A percentile compares a stretch with the other conserved stretches of the same genome.
These are phyloP conservation scores for Coffea eugenioides DNA, from an alignment of 257 asterid species.

Conservation along the genomic window DNA sequence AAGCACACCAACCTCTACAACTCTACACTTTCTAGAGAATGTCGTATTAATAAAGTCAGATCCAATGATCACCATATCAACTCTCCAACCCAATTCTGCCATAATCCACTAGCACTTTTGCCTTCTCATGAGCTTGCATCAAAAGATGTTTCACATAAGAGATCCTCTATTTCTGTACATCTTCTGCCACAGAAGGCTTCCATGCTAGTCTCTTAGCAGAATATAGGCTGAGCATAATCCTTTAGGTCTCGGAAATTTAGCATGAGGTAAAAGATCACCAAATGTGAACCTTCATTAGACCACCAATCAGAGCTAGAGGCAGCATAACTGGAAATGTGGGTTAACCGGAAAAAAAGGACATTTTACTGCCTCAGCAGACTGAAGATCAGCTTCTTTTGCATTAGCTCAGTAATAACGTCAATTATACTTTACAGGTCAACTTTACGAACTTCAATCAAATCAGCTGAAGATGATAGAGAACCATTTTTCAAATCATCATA, in stretches of 20 bases:
- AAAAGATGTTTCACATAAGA: not conserved
- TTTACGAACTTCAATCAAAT: conserved; percentile 22
- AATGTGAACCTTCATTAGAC: conserved; percentile 13
- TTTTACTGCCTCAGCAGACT: not conserved
- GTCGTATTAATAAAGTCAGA: conserved; percentile 1
- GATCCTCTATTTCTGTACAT: conserved; percentile 12
- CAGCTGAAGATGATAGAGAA: conserved; percentile 22
- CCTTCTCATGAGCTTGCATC: not conserved
- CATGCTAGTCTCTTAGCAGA: conserved; percentile 6
- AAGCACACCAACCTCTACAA: conserved; percentile 20
- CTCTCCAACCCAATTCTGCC: not conserved
- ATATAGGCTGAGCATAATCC: not conserved
- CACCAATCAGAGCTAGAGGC: conserved; percentile 4
- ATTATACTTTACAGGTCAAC: conserved; percentile 25
- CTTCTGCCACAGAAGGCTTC: conserved; percentile 16
- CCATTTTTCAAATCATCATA: conserved; percentile 24
- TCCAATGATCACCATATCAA: conserved; percentile 4
- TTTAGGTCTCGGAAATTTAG: not conserved
- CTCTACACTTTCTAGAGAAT: conserved; percentile 6
- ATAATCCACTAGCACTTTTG: not conserved
- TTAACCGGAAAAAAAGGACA: no score
- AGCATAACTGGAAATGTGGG: not conserved
- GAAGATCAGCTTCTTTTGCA: not conserved
- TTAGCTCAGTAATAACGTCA: not conserved
- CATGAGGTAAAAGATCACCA: conserved; percentile 3